A percentile compares a stretch with the other conserved stretches of the same genome.
These are phyloP conservation scores for Camellia japonica DNA, from an alignment of 148 eudicot genomes.

Conservation along the genomic window DNA sequence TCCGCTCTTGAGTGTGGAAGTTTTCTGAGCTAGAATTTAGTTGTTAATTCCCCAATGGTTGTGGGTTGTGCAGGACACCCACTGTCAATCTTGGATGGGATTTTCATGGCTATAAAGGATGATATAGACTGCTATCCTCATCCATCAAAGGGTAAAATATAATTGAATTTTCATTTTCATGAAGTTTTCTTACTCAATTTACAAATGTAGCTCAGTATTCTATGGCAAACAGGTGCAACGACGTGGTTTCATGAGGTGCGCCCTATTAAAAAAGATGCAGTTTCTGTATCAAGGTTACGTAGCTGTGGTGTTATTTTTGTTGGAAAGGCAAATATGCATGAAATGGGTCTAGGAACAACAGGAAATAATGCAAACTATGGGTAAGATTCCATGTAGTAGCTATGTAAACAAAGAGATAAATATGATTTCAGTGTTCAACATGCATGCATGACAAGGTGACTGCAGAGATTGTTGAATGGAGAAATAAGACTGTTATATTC, in stretches of 20 bases:
- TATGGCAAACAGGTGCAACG: constrained; percentile 63
- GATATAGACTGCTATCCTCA: constrained; percentile 93
- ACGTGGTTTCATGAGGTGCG: constrained; percentile 90
- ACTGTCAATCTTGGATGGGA: constrained; percentile 84
- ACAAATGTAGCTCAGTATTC: constrained; percentile 4
- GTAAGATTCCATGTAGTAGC: constrained; percentile 38
- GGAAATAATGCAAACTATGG: constrained; percentile 94
- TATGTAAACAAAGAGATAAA: not conserved
- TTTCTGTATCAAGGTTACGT: constrained; percentile 77
- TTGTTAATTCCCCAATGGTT: not conserved
- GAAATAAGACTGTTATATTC: too few species aligned
- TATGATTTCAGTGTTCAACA: too few species aligned
- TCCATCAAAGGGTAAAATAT: constrained; percentile 64
- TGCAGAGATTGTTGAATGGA: too few species aligned
- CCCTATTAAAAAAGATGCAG: constrained; percentile 73
- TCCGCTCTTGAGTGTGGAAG: not conserved
- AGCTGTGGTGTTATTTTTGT: constrained; percentile 85
- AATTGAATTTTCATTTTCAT: not conserved
- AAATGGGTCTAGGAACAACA: constrained; percentile 85
- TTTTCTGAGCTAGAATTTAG: constrained; percentile 5
- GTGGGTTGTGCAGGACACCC: constrained; percentile 66
- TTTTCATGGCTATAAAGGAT: constrained; percentile 92
- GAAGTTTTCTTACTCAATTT: not conserved
- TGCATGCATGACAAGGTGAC: too few species aligned
- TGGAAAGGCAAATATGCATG: constrained; percentile 99